Base-by-base conservation (phyloP, 257 asterid genomes). In the Ophiorrhiza pumila region DNA sequence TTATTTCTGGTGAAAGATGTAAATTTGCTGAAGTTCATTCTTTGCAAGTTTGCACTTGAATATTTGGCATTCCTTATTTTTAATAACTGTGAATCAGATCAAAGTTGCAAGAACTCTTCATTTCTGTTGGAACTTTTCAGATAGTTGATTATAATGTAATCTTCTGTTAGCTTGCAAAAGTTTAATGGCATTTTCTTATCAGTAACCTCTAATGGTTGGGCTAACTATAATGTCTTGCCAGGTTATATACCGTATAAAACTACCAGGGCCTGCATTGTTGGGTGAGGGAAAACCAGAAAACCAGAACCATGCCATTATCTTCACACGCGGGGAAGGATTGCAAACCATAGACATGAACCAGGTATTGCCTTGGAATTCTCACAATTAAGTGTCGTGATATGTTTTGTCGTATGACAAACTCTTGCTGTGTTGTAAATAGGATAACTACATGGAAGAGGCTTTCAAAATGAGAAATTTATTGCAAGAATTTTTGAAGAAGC, bases 211-310 rank as follows among this genome's bases (percentile, higher is more conserved):
- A 59, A 49, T 10, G 60, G 43, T 47, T 60, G 12, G 23, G 22
- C 65, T 32, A 7, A 39, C n/a, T 39, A 39, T 34, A 43, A 60
- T 68, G 43, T 76, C 46, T 66, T 46, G 77, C 29, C 37, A 93
- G 97, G 98, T 87, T 74, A 90, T 93, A 75, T 93, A 93, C 87
- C 87, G 91, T 56, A 93, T 93, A 82, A 93, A 91, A 72, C 95
- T 93, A 68, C 98, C 98, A 0, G 98, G 98, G 41, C 86, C 87
- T 23, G 93, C 98, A 70, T 85, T 91, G 75, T 77, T 93, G 78
- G 98, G 98, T 57, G 98, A 91, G 83, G 98, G 98, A 75, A 93
- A 93, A 85, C 98, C 98, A 43, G 98, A 93, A 80, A 93, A 93
- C 80, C 98, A 93, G 83, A 93, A 93, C 82, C 98, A 93, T 83